Evolutionary conservation across 768 basidiomycete genomes (phyloP).

Genomic region (Boletus rubropictus): DNA sequence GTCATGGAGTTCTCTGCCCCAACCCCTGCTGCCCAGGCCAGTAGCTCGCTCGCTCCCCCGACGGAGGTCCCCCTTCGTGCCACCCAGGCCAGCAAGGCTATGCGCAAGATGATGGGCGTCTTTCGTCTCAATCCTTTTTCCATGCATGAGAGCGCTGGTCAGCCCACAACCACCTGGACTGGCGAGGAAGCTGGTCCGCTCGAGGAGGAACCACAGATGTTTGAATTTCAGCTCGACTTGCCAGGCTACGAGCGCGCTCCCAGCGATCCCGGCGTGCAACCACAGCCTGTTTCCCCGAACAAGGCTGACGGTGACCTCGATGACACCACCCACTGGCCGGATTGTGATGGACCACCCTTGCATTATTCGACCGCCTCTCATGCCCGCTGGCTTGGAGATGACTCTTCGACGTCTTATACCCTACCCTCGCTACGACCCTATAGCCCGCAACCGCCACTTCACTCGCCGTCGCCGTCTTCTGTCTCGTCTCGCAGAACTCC

Average conservation of each 20-base stretch:
- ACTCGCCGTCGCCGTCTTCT: slow-evolving; percentile 26
- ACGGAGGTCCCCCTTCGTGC: slow-evolving; percentile 71
- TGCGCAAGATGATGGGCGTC: slow-evolving; percentile 73
- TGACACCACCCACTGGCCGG: slow-evolving; percentile 20
- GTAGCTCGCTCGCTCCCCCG: slow-evolving; percentile 43
- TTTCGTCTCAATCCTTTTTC: slow-evolving; percentile 76
- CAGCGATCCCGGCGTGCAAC: slow-evolving; percentile 16
- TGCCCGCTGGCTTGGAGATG: slow-evolving; percentile 26
- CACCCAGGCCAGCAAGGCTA: slow-evolving; percentile 62
- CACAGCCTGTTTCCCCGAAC: slow-evolving; percentile 7
- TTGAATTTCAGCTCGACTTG: slow-evolving; percentile 59
- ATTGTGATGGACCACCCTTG: slow-evolving; percentile 15
- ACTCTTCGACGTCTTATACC: slow-evolving; percentile 25
- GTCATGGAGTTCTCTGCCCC: slow-evolving; percentile 33
- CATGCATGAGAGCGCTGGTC: slow-evolving; percentile 48
- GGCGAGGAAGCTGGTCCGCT: slow-evolving; percentile 54
- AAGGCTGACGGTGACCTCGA: slow-evolving; percentile 17
- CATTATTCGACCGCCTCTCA: slow-evolving; percentile 23
- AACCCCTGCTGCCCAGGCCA: slow-evolving; percentile 30
- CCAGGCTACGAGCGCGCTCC: slow-evolving; percentile 22
- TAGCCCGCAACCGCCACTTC: slow-evolving; percentile 22
- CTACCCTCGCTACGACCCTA: slow-evolving; percentile 28
- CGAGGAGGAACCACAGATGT: slow-evolving; percentile 52
- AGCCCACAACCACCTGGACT: slow-evolving; percentile 39
- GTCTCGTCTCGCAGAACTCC: slow-evolving; percentile 24